These are phyloP conservation scores for Phaeosphaeria sp. DNA, from an alignment of 2,329 filamentous ascomycete genomes.

Conservation along the genomic window DNA sequence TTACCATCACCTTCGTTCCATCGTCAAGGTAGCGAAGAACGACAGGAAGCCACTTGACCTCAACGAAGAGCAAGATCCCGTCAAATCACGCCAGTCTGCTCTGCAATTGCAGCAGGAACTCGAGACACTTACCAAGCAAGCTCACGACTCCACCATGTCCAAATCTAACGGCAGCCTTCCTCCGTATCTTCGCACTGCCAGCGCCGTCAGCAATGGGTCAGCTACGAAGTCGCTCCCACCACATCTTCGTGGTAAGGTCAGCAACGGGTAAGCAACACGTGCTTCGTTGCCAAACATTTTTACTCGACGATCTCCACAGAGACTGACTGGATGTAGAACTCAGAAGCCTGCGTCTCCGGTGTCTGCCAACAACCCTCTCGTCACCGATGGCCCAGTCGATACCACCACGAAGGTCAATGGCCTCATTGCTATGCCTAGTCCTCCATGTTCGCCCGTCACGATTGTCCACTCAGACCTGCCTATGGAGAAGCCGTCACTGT, in stretches of 20 bases:
- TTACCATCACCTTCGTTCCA: conserved; percentile 21
- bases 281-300: background rate
- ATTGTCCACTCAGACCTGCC: conserved; percentile 10
- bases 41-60: conserved; percentile 26
- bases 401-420: conserved; percentile 2
- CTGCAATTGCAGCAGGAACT: conserved; percentile 21
- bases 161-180: conserved; percentile 12
- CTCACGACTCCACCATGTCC: conserved; percentile 2
- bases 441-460: conserved; percentile 15
- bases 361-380: conserved; percentile 13
- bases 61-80: conserved; percentile 12
- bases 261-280: conserved; percentile 6
- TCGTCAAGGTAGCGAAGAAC: conserved; percentile 28
- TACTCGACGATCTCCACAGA: background rate
- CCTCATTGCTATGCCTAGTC: conserved; percentile 13
- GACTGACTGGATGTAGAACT: conserved; percentile 4
- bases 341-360: conserved; percentile 7
- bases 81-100: conserved; percentile 18
- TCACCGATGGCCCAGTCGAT: conserved; percentile 31
- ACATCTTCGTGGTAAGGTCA: conserved; percentile 11
- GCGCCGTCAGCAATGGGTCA: conserved; percentile 7
- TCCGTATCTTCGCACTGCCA: conserved; percentile 9
- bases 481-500: conserved; percentile 20
- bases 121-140: conserved; percentile 20
- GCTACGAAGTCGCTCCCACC: conserved; percentile 23